These are phyloP conservation scores for Coffea canephora DNA, from an alignment of 257 asterid genomes.

Conservation along the genomic window DNA sequence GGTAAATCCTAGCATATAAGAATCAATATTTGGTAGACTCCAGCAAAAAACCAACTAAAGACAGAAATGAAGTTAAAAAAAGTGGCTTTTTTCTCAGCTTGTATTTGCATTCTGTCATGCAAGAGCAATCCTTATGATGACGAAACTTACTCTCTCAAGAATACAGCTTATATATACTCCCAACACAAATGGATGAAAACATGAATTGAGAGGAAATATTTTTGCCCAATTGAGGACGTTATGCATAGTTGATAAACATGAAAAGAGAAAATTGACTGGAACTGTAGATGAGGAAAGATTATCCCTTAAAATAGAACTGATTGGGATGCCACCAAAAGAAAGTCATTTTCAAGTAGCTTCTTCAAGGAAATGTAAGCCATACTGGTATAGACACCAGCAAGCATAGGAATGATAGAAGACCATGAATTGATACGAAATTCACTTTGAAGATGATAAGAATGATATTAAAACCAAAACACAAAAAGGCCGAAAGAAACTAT, in stretches of 20 bases:
- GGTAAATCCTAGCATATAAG: conserved; percentile 3
- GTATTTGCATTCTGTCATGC: background rate
- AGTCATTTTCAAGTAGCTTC: background rate
- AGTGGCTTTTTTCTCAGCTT: background rate
- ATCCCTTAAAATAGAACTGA: background rate
- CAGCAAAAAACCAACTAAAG: background rate
- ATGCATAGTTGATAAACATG: background rate
- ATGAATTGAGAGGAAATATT: background rate
- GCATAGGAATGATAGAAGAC: background rate
- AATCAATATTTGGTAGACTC: background rate
- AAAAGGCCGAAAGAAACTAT: background rate
- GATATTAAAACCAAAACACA: background rate
- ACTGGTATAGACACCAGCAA: background rate
- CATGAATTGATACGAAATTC: background rate
- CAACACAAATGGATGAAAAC: background rate
- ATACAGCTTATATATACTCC: background rate
- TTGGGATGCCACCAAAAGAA: background rate
- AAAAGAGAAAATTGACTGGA: background rate
- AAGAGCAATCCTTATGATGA: background rate
- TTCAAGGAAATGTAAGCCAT: background rate
- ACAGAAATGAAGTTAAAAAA: background rate
- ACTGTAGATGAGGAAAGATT: background rate
- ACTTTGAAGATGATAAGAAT: background rate
- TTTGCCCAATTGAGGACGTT: background rate
- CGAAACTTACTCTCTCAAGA: too few relatives aligned